A percentile compares a stretch with the other conserved stretches of the same genome.
Conservation (phyloP, 2,329 filamentous ascomycete genomes). For the Tolypocladium amazonense region DNA sequence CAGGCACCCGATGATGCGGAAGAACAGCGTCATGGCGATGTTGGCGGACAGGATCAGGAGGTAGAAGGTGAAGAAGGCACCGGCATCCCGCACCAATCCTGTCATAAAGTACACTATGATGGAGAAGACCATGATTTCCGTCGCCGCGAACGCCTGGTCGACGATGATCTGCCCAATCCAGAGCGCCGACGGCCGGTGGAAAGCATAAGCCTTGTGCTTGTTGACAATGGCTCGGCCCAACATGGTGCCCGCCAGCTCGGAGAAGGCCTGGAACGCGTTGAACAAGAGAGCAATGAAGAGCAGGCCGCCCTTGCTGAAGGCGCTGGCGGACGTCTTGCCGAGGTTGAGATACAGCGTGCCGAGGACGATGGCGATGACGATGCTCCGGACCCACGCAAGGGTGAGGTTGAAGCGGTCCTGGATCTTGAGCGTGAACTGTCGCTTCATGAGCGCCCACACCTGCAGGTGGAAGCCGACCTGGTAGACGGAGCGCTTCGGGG, state of each 20-base stretch:
- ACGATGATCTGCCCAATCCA: conserved; percentile 79
- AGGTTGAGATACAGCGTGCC: conserved; percentile 72
- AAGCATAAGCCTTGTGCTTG: conserved; percentile 75
- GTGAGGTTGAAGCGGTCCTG: conserved; percentile 72
- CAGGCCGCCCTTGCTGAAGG: conserved; percentile 73
- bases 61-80: conserved; percentile 70
- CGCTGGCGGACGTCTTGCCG: conserved; percentile 53
- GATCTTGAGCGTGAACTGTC: conserved; percentile 77
- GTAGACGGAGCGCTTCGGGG: conserved; percentile 69
- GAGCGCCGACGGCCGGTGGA: conserved; percentile 70
- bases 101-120: conserved; percentile 76
- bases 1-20: conserved; percentile 62
- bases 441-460: conserved; percentile 72
- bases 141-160: conserved; percentile 61
- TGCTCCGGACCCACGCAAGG: conserved; percentile 57
- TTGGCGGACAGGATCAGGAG: conserved; percentile 59
- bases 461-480: conserved; percentile 75
- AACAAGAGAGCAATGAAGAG: conserved; percentile 73
- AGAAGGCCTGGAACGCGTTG: conserved; percentile 80
- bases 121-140: conserved; percentile 60
- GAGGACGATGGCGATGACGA: conserved; percentile 67
- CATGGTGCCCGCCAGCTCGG: conserved; percentile 68
- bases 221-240: conserved; percentile 66
- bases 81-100: conserved; percentile 55
- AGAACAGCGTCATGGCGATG: conserved; percentile 66